These are phyloP conservation scores for Apiotrichum veenhuisii DNA, from an alignment of 1,284 basidiomycete genomes.

Conservation along the genomic window DNA sequence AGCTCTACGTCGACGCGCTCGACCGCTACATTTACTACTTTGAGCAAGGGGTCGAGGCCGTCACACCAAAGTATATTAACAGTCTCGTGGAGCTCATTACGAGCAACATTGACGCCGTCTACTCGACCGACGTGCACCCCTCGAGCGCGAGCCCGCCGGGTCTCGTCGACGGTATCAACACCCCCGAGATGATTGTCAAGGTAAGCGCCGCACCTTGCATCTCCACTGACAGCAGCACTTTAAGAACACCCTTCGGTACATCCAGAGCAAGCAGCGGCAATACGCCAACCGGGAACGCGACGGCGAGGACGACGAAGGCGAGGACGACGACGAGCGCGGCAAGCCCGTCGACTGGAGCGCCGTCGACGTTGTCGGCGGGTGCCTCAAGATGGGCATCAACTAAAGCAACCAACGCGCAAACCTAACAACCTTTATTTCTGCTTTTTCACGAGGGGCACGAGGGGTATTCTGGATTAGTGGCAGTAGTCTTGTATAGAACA, in stretches of 20 bases:
- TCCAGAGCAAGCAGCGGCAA: conserved; percentile 53
- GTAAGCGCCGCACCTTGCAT: conserved; percentile 24
- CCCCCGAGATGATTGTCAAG: conserved; percentile 75
- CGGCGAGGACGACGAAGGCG: conserved; percentile 8
- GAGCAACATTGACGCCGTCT: conserved; percentile 79
- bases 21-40: conserved; percentile 91
- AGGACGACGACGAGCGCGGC: conserved; percentile 44
- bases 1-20: conserved; percentile 88
- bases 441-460: not conserved
- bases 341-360: conserved; percentile 63
- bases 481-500: conserved; percentile 8
- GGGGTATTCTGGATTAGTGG: conserved; percentile 3
- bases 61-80: conserved; percentile 90
- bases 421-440: not conserved
- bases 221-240: conserved; percentile 63
- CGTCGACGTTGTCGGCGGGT: conserved; percentile 77
- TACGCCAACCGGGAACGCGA: conserved; percentile 18
- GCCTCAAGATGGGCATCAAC: conserved; percentile 70
- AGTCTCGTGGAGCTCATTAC: conserved; percentile 89
- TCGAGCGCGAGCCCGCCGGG: conserved; percentile 73
- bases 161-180: conserved; percentile 81
- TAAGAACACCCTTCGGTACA: conserved; percentile 79
- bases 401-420: not conserved
- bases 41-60: conserved; percentile 82
- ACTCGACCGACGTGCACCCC: conserved; percentile 76